Evolutionary conservation across 2,329 filamentous ascomycete species (phyloP).

Genomic region (Pseudogymnoascus sp.): DNA sequence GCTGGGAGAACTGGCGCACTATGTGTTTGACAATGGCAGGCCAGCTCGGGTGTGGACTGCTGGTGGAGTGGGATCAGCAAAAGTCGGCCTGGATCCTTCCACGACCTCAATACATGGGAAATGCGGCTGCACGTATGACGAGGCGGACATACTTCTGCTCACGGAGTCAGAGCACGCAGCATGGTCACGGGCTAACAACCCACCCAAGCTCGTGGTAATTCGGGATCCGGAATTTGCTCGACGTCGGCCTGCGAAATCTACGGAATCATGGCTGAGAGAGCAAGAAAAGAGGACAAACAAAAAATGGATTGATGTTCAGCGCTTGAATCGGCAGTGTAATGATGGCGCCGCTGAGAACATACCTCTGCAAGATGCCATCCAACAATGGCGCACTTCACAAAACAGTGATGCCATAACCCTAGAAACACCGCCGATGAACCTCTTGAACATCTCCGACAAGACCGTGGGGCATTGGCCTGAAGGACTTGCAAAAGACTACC

Average conservation of each 20-base stretch:
- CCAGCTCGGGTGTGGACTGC: slow-evolving; percentile 9
- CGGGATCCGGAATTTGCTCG: slow-evolving; percentile 1
- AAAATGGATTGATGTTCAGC: slow-evolving; percentile 5
- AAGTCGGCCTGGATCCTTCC: not conserved
- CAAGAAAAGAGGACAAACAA: not conserved
- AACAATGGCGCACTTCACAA: not conserved
- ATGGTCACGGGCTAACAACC: slow-evolving; percentile 6
- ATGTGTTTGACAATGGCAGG: slow-evolving; percentile 9
- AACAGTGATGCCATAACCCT: not conserved
- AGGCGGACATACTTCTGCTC: slow-evolving; percentile 9
- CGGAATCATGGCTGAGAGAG: slow-evolving; percentile 2
- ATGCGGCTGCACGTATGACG: slow-evolving; percentile 6
- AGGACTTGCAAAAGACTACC: slow-evolving; percentile 9
- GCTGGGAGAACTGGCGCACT: not conserved
- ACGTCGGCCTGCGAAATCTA: not conserved
- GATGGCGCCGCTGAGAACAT: slow-evolving; percentile 1
- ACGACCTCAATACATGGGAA: not conserved
- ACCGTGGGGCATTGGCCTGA: slow-evolving; percentile 9
- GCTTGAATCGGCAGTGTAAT: not conserved
- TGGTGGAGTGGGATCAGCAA: not conserved
- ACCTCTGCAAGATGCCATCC: not conserved
- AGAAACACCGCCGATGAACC: slow-evolving; percentile 1
- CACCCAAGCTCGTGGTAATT: slow-evolving; percentile 7
- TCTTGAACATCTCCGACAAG: slow-evolving; percentile 7
- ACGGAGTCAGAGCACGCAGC: slow-evolving; percentile 6